Evolutionary conservation across 1,139 yeast genomes (phyloP).

Genomic region (Maudiozyma humilis): DNA sequence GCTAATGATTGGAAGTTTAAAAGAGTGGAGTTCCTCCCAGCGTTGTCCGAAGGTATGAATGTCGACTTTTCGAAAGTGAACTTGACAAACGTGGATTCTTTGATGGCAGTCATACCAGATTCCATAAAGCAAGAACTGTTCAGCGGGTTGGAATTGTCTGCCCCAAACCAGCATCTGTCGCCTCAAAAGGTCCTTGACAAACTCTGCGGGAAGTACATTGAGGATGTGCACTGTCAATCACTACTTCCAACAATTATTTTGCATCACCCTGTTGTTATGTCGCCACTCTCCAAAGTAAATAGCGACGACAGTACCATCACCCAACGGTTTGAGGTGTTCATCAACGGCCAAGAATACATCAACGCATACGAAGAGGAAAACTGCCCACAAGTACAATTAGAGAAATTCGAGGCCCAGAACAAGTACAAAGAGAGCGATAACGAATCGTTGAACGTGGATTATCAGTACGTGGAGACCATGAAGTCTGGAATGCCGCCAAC

Average conservation of each 20-base stretch:
- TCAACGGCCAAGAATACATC: conserved; percentile 70
- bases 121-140: conserved; percentile 5
- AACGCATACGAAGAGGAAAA: conserved; percentile 98
- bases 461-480: conserved; percentile 62
- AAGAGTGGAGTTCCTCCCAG: conserved; percentile 53
- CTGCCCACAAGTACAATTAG: conserved; percentile 60
- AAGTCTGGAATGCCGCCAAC: conserved; percentile 96
- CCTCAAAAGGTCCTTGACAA: conserved; percentile 58
- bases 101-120: conserved; percentile 29
- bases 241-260: conserved; percentile 60
- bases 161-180: conserved; percentile 14
- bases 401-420: conserved; percentile 55
- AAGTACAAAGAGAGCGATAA: conserved; percentile 42
- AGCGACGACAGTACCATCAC: conserved; percentile 13
- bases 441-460: conserved; percentile 67
- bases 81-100: background rate
- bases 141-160: background rate
- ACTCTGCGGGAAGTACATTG: conserved; percentile 55
- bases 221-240: conserved; percentile 42
- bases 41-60: conserved; percentile 40
- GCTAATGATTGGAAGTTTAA: conserved; percentile 24
- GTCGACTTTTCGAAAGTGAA: conserved; percentile 32
- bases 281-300: conserved; percentile 69
- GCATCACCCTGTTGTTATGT: conserved; percentile 77
- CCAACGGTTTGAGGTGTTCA: conserved; percentile 71